Evolutionary conservation across 306 rosid species (phyloP).

Genomic region (Cucurbita pepo): DNA sequence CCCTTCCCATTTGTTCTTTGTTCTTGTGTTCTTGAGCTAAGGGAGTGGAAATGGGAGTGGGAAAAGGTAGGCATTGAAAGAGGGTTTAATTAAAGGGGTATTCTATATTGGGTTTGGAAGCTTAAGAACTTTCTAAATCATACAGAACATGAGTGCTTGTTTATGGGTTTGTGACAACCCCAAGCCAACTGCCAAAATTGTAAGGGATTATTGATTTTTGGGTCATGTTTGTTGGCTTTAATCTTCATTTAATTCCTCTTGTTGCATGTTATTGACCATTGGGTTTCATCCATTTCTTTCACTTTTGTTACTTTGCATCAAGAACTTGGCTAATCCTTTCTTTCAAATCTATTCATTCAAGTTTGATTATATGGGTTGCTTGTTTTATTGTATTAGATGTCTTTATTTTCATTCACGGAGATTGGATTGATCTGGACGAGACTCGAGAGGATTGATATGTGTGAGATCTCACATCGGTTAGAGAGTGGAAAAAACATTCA

Average conservation of each 20-base stretch:
- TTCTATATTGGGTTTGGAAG: constrained; percentile 43
- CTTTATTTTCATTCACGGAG: no score
- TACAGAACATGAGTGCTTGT: constrained; percentile 36
- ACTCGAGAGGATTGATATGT: no score
- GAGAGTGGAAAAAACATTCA: no score
- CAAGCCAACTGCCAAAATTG: constrained; percentile 26
- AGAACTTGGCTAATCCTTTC: no score
- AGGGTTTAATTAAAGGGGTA: neutral
- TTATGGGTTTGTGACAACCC: constrained; percentile 51
- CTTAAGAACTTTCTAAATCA: constrained; percentile 45
- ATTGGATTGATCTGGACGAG: no score
- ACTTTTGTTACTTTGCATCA: no score
- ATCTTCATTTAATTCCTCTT: neutral
- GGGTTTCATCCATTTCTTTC: no score
- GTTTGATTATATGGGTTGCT: no score
- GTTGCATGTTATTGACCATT: neutral
- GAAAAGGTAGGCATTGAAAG: neutral
- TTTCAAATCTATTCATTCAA: no score
- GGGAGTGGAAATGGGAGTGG: constrained; percentile 3
- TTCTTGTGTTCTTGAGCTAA: neutral
- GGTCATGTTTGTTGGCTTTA: neutral
- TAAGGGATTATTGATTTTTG: neutral
- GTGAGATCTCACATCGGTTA: no score
- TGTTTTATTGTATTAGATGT: no score
- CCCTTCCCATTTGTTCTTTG: constrained; percentile 50